Evolutionary conservation across 169 alveolate genomes (phyloP).

Genomic region (Eimeria acervulina): DNA sequence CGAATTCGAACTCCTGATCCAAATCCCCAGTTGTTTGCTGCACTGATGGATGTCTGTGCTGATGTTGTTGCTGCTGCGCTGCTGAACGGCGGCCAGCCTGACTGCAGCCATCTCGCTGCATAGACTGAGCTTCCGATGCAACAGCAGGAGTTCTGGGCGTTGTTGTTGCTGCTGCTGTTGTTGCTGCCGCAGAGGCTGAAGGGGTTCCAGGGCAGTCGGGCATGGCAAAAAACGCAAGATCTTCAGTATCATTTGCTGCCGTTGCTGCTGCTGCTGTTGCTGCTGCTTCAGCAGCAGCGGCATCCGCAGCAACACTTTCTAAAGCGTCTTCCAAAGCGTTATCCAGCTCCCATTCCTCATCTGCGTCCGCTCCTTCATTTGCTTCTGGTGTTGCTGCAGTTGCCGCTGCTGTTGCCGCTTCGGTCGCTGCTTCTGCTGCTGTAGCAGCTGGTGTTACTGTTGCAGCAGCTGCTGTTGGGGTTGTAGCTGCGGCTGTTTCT

Average conservation of each 20-base stretch:
- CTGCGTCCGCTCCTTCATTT: neutral
- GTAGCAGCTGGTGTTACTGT: neutral
- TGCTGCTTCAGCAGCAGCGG: slow-evolving; percentile 36
- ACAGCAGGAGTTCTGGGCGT: slow-evolving; percentile 3
- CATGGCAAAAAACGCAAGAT: slow-evolving; percentile 2
- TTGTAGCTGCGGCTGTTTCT: neutral
- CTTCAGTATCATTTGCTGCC: neutral
- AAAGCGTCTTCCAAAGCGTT: slow-evolving; percentile 46
- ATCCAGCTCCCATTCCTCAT: slow-evolving; percentile 53
- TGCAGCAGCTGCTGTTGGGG: neutral
- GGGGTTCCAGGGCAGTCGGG: slow-evolving; percentile 1
- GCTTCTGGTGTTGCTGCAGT: neutral
- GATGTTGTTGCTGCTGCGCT: slow-evolving; percentile 57
- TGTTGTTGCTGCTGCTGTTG: slow-evolving; percentile 44
- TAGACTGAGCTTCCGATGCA: neutral
- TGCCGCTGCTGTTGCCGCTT: neutral
- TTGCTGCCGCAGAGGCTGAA: neutral
- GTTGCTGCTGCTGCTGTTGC: neutral
- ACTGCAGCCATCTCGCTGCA: neutral
- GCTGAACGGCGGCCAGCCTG: slow-evolving; percentile 1
- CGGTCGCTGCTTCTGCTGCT: neutral
- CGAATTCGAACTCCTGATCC: slow-evolving; percentile 82
- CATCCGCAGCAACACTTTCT: slow-evolving; percentile 51
- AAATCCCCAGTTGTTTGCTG: slow-evolving; percentile 55
- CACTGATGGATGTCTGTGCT: slow-evolving; percentile 59